A percentile compares a stretch with the other conserved stretches of the same genome.
Evolutionary conservation across 805 yeast species (phyloP).

Genomic region (Pichia scutulata): DNA sequence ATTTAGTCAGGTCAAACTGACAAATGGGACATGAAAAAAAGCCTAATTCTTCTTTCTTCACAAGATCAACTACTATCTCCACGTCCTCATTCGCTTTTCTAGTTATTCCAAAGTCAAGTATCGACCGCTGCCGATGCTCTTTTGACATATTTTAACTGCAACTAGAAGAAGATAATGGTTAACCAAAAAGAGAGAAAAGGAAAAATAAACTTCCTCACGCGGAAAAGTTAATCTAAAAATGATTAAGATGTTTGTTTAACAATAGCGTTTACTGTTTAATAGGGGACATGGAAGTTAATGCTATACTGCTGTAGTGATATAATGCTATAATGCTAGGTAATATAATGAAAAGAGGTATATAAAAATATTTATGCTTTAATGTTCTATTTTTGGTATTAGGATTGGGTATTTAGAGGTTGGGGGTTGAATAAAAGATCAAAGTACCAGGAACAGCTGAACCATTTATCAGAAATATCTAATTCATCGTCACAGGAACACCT

Average conservation of each 20-base stretch:
- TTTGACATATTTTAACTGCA: not conserved
- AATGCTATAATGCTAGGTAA: not conserved
- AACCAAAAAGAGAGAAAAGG: no score
- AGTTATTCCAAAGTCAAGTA: not conserved
- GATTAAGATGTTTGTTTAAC: no score
- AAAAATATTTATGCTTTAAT: not conserved
- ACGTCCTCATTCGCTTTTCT: not conserved
- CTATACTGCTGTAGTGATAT: no score
- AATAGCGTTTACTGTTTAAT: no score
- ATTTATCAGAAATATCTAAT: constrained; percentile 59
- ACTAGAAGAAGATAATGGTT: no score
- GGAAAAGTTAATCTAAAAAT: not conserved
- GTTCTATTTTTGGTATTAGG: not conserved
- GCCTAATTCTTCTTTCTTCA: not conserved
- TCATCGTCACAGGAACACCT: constrained; percentile 67
- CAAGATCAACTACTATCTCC: not conserved
- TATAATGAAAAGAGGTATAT: not conserved
- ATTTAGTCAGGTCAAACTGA: constrained; percentile 28
- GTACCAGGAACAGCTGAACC: constrained; percentile 30
- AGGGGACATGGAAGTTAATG: not conserved
- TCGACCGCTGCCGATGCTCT: not conserved
- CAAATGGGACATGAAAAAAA: constrained; percentile 46
- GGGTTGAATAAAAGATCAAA: constrained; percentile 18
- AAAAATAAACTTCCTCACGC: no score
- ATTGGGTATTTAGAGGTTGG: not conserved